Conservation (phyloP, 2,329 filamentous ascomycete genomes). For the Tolypocladium tropicale region DNA sequence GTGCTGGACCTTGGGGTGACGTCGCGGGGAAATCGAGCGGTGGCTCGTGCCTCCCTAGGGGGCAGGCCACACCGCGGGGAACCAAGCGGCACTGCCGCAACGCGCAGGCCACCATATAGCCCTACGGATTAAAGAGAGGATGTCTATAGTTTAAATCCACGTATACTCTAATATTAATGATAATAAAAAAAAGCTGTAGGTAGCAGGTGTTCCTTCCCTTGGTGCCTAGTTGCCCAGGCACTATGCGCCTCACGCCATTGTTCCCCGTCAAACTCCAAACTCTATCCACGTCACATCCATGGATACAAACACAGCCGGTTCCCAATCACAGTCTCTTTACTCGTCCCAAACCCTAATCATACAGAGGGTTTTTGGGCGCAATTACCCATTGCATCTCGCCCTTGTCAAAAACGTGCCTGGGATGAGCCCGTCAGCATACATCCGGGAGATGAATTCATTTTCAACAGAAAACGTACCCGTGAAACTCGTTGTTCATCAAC, state of each 20-base stretch:
- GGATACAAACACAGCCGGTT: neutral
- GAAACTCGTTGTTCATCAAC: slow-evolving; percentile 38
- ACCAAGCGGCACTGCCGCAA: no score
- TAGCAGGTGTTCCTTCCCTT: neutral
- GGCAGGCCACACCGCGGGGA: no score
- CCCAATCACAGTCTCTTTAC: neutral
- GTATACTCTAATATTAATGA: no score
- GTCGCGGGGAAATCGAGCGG: neutral
- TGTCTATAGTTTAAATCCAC: no score
- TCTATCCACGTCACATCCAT: neutral
- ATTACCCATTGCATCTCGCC: slow-evolving; percentile 22
- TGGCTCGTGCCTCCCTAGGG: no score
- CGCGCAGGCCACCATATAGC: no score
- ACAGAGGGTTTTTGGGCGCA: neutral
- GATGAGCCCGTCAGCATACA: neutral
- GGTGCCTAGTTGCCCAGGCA: neutral
- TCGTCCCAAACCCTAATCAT: neutral
- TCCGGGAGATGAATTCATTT: slow-evolving; percentile 5
- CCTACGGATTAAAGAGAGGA: no score
- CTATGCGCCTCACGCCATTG: neutral
- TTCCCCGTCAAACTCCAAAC: neutral
- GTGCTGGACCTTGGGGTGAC: slow-evolving; percentile 1
- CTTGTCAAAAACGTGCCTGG: slow-evolving; percentile 31
- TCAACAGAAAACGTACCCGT: slow-evolving; percentile 35
- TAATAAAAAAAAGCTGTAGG: no score